Evolutionary conservation across 2,329 filamentous ascomycete species (phyloP).

Genomic region (Lecanicillium sp.): DNA sequence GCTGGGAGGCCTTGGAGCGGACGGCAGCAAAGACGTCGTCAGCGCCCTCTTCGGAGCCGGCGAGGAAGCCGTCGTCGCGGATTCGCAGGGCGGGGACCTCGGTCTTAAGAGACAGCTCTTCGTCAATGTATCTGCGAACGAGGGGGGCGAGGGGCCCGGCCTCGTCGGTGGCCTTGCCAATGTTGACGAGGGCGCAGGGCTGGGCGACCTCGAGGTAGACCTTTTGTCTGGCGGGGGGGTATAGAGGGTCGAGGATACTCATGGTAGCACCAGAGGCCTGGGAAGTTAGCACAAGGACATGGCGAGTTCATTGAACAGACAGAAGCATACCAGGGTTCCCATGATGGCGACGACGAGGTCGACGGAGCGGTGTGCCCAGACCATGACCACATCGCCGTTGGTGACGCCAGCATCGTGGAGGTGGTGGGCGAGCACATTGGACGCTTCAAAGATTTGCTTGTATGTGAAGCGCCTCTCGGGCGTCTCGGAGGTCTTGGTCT

Average conservation of each 20-base stretch:
- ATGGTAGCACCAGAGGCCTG: conserved; percentile 46
- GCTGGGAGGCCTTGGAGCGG: conserved; percentile 43
- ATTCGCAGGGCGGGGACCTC: conserved; percentile 70
- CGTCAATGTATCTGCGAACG: conserved; percentile 59
- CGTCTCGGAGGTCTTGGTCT: conserved; percentile 38
- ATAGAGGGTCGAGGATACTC: conserved; percentile 63
- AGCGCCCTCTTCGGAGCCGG: conserved; percentile 61
- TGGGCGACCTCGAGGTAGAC: conserved; percentile 74
- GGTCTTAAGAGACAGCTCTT: conserved; percentile 65
- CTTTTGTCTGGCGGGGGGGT: conserved; percentile 26
- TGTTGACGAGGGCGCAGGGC: conserved; percentile 60
- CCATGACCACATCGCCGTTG: conserved; percentile 86
- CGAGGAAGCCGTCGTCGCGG: conserved; percentile 61
- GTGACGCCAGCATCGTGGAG: conserved; percentile 66
- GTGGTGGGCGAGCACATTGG: conserved; percentile 74
- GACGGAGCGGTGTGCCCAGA: conserved; percentile 78
- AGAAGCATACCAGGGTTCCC: conserved; percentile 50
- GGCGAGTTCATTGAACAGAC: no score
- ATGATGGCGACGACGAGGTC: conserved; percentile 64
- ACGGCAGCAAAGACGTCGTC: conserved; percentile 59
- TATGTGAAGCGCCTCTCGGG: conserved; percentile 71
- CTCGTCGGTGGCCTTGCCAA: conserved; percentile 65
- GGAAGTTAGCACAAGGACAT: background rate
- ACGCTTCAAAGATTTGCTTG: conserved; percentile 76
- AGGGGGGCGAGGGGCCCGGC: conserved; percentile 38